Evolutionary conservation across 2,329 filamentous ascomycete genomes (phyloP), one percentile per base, ranked within the genome.

Genomic region (Scytalidium sp.): DNA sequence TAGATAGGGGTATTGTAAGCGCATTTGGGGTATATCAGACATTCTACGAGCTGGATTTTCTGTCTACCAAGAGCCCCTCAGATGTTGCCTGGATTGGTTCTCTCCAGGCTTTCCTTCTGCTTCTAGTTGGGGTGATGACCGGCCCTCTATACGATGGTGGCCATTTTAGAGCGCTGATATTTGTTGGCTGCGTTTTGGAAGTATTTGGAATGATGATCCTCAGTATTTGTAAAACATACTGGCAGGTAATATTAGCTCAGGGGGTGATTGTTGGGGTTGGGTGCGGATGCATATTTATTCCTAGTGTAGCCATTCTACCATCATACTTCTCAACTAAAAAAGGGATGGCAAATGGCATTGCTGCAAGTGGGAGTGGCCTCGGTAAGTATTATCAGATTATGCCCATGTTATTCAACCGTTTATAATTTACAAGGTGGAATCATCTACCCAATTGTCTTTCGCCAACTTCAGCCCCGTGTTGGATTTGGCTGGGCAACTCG

Each of bases 151-250:
- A 21, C 20, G 46, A 48, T 20, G 17, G 11, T 4, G 46, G 46
- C 3, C 41, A 48, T 22, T 19, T 48, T n/a, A 17, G 23, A 7
- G 3, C 17, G 8, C 25, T 48, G 13, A 8, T 43, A 2, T 15
- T 7, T 9, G 22, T 32, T 2, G 46, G 46, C n/a, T 21, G 20
- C 17, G 32, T 43, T 11, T 19, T 48, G 10, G 23, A 43, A 10
- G 75, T 85, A 10, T 76, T 84, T 47, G 75, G 78, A 2, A 58
- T 85, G 10, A 83, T 86, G 78, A 83, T 84, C 79, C 72, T 77
- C 0, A 76, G 72, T 10, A 63, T 85, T 52, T 83, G 70, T 47
- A 75, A 66, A 1, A 58, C 75, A 46, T 80, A 78, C 61, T 80
- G 73, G 54, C 76, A 79, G 22, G 73, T 79, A 54, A 63, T 79